These are phyloP conservation scores for Biscogniauxia sp. DNA, from an alignment of 2,329 filamentous ascomycete genomes.

Conservation along the genomic window DNA sequence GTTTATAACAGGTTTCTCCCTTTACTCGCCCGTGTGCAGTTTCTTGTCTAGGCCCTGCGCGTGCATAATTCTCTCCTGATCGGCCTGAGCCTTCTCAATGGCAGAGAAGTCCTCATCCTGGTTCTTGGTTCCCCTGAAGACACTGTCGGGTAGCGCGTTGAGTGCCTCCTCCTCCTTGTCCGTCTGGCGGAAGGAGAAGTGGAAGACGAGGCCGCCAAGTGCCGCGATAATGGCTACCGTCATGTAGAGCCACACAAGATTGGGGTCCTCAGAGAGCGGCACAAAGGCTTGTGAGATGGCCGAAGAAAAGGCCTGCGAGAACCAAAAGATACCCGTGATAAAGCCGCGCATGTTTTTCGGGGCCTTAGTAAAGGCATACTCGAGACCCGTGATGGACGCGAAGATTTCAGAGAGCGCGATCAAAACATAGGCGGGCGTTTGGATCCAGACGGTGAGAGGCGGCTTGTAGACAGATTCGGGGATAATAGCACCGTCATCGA, in stretches of 20 bases:
- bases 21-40: neutral
- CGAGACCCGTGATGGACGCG: slow-evolving; percentile 56
- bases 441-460: slow-evolving; percentile 62
- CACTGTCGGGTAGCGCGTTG: slow-evolving; percentile 51
- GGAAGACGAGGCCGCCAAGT: slow-evolving; percentile 64
- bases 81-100: slow-evolving; percentile 21
- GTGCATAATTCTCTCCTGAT: slow-evolving; percentile 24
- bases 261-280: slow-evolving; percentile 56
- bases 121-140: slow-evolving; percentile 30
- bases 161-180: slow-evolving; percentile 66
- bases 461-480: slow-evolving; percentile 27
- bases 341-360: slow-evolving; percentile 74
- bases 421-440: slow-evolving; percentile 49
- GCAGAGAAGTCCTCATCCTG: slow-evolving; percentile 25
- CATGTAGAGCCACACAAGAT: slow-evolving; percentile 73
- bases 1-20: too few relatives aligned
- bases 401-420: slow-evolving; percentile 50
- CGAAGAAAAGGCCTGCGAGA: slow-evolving; percentile 66
- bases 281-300: slow-evolving; percentile 66
- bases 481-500: slow-evolving; percentile 7
- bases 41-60: neutral
- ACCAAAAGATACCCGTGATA: slow-evolving; percentile 65
- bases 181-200: slow-evolving; percentile 60
- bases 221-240: slow-evolving; percentile 64
- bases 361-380: slow-evolving; percentile 75